These are phyloP conservation scores for Venturia carpophila DNA, from an alignment of 2,329 filamentous ascomycete genomes.

Conservation along the genomic window DNA sequence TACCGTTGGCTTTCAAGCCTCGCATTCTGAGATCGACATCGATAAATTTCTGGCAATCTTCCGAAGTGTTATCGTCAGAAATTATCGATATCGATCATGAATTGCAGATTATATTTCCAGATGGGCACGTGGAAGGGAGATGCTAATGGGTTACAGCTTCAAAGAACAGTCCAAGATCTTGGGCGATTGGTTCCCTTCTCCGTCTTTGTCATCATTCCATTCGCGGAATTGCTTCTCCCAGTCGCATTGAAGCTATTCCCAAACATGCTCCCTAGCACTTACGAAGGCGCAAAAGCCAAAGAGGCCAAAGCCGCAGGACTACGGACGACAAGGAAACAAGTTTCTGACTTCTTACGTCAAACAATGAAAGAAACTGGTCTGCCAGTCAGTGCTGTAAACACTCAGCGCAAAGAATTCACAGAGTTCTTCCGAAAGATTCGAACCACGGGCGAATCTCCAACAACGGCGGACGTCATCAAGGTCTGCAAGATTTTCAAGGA, in stretches of 20 bases:
- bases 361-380: conserved; percentile 91
- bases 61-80: conserved; percentile 17
- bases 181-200: conserved; percentile 91
- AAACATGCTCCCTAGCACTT: conserved; percentile 94
- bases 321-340: conserved; percentile 82
- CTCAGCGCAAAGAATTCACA: conserved; percentile 87
- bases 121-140: background rate
- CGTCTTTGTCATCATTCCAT: conserved; percentile 92
- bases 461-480: conserved; percentile 86
- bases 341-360: conserved; percentile 79
- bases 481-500: conserved; percentile 99
- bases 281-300: conserved; percentile 83
- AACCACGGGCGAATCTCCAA: conserved; percentile 82
- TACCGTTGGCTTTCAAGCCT: too few species aligned
- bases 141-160: conserved; percentile 44
- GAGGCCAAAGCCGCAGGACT: conserved; percentile 79
- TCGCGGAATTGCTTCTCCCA: conserved; percentile 86
- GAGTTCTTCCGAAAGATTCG: conserved; percentile 96
- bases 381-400: conserved; percentile 72
- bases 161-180: conserved; percentile 88
- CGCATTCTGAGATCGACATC: background rate
- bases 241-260: conserved; percentile 92
- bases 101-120: background rate
- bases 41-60: background rate
- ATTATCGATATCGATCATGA: background rate